A percentile compares a stretch with the other conserved stretches of the same genome.
phyloP scores from a whole-genome alignment of 164 flowering plant genomes.

The Tetracentron sinense region DNA sequence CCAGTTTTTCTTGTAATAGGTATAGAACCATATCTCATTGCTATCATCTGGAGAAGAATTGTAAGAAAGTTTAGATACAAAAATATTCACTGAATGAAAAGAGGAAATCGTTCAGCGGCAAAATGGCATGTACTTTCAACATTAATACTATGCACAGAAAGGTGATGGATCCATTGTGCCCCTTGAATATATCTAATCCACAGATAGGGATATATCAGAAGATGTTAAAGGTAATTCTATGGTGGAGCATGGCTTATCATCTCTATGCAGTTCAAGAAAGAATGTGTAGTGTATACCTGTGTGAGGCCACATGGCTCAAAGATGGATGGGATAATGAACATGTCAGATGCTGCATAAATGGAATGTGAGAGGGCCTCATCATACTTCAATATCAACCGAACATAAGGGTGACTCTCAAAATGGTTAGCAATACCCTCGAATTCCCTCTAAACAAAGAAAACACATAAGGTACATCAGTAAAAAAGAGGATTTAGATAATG shows the following conservation, averaged over 20 bases:
- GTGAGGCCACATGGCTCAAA: conserved; percentile 99
- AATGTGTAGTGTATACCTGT: conserved; percentile 48
- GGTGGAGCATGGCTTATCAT: background rate
- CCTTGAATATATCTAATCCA: background rate
- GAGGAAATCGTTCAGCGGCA: background rate
- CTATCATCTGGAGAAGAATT: conserved; percentile 74
- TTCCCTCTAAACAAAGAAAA: conserved; percentile 61
- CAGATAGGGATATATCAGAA: background rate
- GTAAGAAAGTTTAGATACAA: background rate
- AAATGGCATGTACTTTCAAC: background rate
- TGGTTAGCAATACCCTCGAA: conserved; percentile 82
- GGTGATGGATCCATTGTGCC: background rate
- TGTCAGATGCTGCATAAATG: conserved; percentile 89
- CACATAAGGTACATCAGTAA: background rate
- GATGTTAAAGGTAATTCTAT: background rate
- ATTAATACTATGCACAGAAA: background rate
- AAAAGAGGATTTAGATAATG: background rate
- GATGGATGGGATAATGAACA: conserved; percentile 90
- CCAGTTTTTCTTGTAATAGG: conserved; percentile 92
- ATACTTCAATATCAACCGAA: conserved; percentile 75
- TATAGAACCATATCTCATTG: conserved; percentile 94
- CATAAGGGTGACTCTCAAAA: conserved; percentile 61
- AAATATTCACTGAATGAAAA: background rate
- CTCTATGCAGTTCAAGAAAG: background rate
- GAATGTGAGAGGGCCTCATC: conserved; percentile 83